These are phyloP conservation scores for Xanthoconium separans DNA, from an alignment of 1,284 basidiomycete genomes.

Conservation along the genomic window DNA sequence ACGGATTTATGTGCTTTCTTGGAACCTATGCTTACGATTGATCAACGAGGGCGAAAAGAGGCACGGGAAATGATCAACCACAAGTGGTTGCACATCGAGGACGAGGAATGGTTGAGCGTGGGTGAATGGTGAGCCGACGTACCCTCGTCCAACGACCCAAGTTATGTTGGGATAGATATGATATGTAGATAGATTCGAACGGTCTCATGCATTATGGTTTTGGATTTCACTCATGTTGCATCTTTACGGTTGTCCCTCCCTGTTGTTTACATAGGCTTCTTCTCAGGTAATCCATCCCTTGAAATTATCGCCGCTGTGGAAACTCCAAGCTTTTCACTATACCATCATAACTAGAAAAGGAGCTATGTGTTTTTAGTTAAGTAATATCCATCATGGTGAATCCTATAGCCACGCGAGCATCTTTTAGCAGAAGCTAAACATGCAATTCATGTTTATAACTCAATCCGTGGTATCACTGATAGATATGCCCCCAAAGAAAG, in stretches of 20 bases:
- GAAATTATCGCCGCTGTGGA: too few species aligned
- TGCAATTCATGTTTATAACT: not conserved
- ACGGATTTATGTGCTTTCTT: conserved; percentile 68
- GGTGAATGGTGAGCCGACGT: conserved; percentile 43
- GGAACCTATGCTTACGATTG: conserved; percentile 75
- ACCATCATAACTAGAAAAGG: too few species aligned
- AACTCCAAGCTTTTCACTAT: too few species aligned
- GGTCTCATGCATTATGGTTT: not conserved
- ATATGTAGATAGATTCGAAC: conserved; percentile 10
- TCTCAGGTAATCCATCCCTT: too few species aligned
- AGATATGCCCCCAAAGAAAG: conserved; percentile 9
- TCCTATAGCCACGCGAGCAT: too few species aligned
- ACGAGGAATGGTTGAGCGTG: conserved; percentile 43
- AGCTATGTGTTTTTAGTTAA: too few species aligned
- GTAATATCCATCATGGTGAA: too few species aligned
- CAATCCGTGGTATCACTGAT: conserved; percentile 5
- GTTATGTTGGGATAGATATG: conserved; percentile 1
- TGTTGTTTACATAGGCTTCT: not conserved
- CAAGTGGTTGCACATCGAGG: conserved; percentile 63
- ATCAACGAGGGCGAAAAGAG: conserved; percentile 65
- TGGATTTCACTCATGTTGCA: conserved; percentile 13
- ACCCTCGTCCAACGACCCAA: not conserved
- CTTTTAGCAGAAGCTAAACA: too few species aligned
- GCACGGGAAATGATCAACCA: conserved; percentile 77
- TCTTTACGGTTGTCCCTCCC: not conserved